Percentiles rank a stretch among this genome's conserved stretches.
These are phyloP conservation scores for Vicia faba DNA, from an alignment of 306 rosid species.

Conservation along the genomic window DNA sequence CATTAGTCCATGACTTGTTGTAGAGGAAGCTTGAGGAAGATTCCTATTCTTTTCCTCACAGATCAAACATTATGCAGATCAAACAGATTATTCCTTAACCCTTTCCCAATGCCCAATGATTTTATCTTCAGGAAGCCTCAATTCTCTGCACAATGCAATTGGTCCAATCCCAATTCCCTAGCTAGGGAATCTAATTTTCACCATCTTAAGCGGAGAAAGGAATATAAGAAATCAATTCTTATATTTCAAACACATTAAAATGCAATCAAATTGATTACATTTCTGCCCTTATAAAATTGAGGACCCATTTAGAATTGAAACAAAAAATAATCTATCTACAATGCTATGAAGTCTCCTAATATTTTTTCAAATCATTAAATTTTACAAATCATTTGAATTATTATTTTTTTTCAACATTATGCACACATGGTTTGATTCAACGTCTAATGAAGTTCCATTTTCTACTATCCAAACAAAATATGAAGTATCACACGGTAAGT, in stretches of 20 bases:
- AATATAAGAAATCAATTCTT: neutral
- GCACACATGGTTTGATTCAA: neutral
- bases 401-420: neutral
- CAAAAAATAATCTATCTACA: slow-evolving; percentile 10
- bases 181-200: neutral
- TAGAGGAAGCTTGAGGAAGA: neutral
- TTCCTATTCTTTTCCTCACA: neutral
- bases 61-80: neutral
- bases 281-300: slow-evolving; percentile 7
- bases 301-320: neutral
- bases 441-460: neutral
- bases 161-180: slow-evolving; percentile 13
- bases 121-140: neutral
- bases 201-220: neutral
- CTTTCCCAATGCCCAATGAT: neutral
- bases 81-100: neutral
- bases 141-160: neutral
- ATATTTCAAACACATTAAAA: slow-evolving; percentile 13
- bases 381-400: neutral
- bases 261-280: neutral
- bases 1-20: no score
- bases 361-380: neutral
- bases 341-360: neutral
- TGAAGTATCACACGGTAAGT: slow-evolving; percentile 19
- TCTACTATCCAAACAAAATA: slow-evolving; percentile 10